A percentile compares a stretch with the other conserved stretches of the same genome.
These are phyloP conservation scores for Brassica incana DNA, from an alignment of 345 rosid genomes.

Conservation along the genomic window DNA sequence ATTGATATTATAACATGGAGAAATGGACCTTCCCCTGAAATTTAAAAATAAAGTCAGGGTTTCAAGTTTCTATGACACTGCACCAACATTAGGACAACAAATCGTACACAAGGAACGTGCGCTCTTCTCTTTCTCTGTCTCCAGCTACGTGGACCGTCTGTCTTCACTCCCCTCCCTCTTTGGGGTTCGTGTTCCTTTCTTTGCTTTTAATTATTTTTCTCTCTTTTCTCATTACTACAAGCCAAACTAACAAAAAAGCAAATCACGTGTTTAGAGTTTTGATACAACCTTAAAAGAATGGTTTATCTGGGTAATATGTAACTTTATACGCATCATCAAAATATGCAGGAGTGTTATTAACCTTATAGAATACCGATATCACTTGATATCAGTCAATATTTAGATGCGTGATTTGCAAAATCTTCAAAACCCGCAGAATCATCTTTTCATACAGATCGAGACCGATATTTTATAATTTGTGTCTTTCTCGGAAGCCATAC, in stretches of 20 bases:
- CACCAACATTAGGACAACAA: constrained; percentile 35
- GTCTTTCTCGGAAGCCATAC: constrained; percentile 15
- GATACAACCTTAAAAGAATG: constrained; percentile 12
- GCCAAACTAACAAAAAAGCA: constrained; percentile 13
- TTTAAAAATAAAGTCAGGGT: constrained; percentile 24
- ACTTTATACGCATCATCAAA: background rate
- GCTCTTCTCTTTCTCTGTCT: background rate
- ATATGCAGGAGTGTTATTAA: background rate
- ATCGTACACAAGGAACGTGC: constrained; percentile 39
- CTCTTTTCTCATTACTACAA: constrained; percentile 6
- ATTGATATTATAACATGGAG: constrained; percentile 27
- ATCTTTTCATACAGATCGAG: background rate
- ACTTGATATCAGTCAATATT: background rate
- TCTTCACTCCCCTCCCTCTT: constrained; percentile 30
- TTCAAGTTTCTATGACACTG: constrained; percentile 39
- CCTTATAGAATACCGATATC: background rate
- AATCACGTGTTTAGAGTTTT: constrained; percentile 30
- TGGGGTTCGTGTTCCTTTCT: constrained; percentile 37
- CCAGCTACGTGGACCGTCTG: constrained; percentile 22
- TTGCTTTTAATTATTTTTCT: background rate
- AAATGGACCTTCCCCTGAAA: constrained; percentile 41
- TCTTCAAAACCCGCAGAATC: background rate
- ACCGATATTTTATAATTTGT: background rate
- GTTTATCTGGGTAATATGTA: constrained; percentile 2
- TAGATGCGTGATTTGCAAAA: background rate